These are phyloP conservation scores for Neofusicoccum umdonicola DNA, from an alignment of 2,329 filamentous ascomycete species.

Conservation along the genomic window DNA sequence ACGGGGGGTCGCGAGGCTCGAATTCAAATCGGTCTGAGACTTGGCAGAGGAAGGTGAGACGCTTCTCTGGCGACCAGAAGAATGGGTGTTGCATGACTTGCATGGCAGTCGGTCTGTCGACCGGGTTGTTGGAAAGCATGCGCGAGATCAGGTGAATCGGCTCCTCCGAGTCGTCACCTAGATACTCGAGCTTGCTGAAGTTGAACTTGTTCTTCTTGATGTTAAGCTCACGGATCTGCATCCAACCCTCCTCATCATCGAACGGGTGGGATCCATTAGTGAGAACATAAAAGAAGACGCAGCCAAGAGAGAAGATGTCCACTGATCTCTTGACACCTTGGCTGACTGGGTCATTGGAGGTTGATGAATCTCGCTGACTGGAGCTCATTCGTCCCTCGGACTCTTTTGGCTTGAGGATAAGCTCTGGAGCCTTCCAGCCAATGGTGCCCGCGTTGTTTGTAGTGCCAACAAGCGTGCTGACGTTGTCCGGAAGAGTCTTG, in stretches of 20 bases:
- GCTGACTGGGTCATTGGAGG: conserved; percentile 42
- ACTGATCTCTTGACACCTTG: conserved; percentile 91
- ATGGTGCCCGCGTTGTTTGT: conserved; percentile 92
- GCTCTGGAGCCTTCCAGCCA: conserved; percentile 93
- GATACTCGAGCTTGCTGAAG: conserved; percentile 65
- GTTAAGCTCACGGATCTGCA: conserved; percentile 81
- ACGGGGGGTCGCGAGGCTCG: conserved; percentile 80
- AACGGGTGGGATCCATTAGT: conserved; percentile 91
- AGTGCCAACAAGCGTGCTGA: conserved; percentile 91
- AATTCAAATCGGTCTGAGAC: conserved; percentile 96
- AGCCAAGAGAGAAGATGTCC: conserved; percentile 93
- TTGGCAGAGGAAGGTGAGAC: conserved; percentile 89
- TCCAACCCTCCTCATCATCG: conserved; percentile 89
- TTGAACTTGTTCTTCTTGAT: conserved; percentile 87
- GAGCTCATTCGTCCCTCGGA: conserved; percentile 38
- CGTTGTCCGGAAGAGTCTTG: conserved; percentile 92
- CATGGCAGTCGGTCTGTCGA: conserved; percentile 67
- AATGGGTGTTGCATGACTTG: conserved; percentile 91
- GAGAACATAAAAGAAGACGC: conserved; percentile 99
- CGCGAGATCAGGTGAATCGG: conserved; percentile 80
- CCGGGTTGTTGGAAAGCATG: conserved; percentile 71
- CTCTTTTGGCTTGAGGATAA: conserved; percentile 63
- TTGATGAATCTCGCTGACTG: conserved; percentile 42
- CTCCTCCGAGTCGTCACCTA: conserved; percentile 83
- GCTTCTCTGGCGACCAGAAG: conserved; percentile 90